These are phyloP conservation scores for Neobulgaria alba DNA, from an alignment of 2,329 filamentous ascomycete genomes.

Conservation along the genomic window DNA sequence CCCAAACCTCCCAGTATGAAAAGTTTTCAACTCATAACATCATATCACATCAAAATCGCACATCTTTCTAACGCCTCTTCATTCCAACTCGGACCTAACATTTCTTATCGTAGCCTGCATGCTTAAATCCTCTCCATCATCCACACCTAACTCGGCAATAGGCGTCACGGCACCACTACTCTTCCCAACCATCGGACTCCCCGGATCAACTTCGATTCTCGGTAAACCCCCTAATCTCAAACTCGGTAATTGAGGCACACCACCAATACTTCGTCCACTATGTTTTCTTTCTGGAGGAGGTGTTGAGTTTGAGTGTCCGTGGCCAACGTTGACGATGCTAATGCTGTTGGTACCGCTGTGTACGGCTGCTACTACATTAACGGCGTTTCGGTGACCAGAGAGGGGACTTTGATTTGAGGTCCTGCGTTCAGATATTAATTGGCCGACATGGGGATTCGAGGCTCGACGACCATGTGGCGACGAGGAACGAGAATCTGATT, in stretches of 20 bases:
- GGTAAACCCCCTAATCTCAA: constrained; percentile 42
- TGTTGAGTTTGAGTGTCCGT: constrained; percentile 1
- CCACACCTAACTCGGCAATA: too few species aligned
- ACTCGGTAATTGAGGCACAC: constrained; percentile 42
- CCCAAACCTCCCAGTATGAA: too few species aligned
- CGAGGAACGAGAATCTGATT: not conserved
- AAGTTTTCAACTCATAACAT: too few species aligned
- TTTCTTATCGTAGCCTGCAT: too few species aligned
- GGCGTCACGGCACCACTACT: too few species aligned
- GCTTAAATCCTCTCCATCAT: too few species aligned
- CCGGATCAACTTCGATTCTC: constrained; percentile 47
- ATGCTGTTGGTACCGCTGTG: not conserved
- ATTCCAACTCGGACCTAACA: too few species aligned
- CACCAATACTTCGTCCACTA: constrained; percentile 9
- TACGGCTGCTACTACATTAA: not conserved
- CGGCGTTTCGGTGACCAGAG: not conserved
- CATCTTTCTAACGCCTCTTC: too few species aligned
- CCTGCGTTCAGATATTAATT: constrained; percentile 10
- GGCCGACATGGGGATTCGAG: constrained; percentile 13
- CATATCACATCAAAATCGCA: too few species aligned
- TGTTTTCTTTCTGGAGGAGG: not conserved
- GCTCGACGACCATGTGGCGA: constrained; percentile 11
- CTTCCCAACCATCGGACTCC: constrained; percentile 17
- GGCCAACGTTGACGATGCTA: constrained; percentile 10
- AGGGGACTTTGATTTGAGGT: not conserved